Conservation (phyloP, 2,329 filamentous ascomycete species). For the Ascosphaera apis region DNA sequence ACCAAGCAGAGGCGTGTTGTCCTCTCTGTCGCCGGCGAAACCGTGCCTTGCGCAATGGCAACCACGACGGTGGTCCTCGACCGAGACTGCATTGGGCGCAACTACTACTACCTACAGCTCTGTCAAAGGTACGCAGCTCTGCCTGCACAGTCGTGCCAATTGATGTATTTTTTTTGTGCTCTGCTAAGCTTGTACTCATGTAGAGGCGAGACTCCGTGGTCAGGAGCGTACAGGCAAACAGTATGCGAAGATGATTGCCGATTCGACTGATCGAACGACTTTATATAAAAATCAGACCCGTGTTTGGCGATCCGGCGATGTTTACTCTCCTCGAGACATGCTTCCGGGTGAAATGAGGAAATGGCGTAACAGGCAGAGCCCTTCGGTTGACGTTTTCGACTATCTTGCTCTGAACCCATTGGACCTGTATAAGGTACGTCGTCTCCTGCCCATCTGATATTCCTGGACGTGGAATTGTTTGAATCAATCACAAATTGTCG, state of each 20-base stretch:
- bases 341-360: conserved; percentile 56
- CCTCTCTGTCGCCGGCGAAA: background rate
- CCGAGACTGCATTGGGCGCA: background rate
- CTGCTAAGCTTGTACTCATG: too few relatives aligned
- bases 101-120: conserved; percentile 1
- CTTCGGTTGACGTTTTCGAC: conserved; percentile 52
- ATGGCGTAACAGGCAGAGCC: conserved; percentile 39
- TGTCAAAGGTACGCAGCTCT: background rate
- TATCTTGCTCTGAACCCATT: conserved; percentile 56
- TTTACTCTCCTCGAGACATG: conserved; percentile 80
- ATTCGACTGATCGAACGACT: too few relatives aligned
- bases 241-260: too few relatives aligned
- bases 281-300: conserved; percentile 29
- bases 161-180: too few relatives aligned
- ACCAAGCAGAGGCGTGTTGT: too few relatives aligned
- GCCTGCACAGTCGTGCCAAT: too few relatives aligned
- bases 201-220: too few relatives aligned
- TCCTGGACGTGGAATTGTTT: background rate
- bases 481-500: background rate
- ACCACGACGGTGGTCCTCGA: background rate
- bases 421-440: conserved; percentile 61
- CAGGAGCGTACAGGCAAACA: too few relatives aligned
- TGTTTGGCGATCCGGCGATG: conserved; percentile 53
- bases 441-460: background rate
- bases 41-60: background rate